Base-by-base conservation (phyloP, 1,139 yeast species). In the Wickerhamomyces sp. region DNA sequence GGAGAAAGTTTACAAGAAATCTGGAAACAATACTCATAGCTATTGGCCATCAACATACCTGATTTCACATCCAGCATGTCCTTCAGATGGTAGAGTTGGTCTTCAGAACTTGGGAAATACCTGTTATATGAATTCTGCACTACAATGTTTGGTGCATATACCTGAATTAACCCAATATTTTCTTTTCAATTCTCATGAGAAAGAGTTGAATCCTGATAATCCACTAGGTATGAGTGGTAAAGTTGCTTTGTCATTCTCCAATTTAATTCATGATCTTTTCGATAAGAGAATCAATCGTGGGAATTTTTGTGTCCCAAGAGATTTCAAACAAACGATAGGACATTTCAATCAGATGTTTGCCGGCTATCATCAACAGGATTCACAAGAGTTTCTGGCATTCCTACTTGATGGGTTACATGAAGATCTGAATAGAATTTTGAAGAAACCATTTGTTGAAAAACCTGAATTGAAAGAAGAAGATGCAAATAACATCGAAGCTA, bases 101-200 rank as follows among this genome's bases (percentile, higher is more conserved):
- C 68, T 93, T 43, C 73, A 75, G 39, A 93, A 93, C 60, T 69
- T 93, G 53, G 99, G 99, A 7, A 93, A 93, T 61, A 86, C 96
- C 0, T 93, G 99, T 63, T 93, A 90, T 63, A 93, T 93, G 98
- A 93, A 93, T 65, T 88, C 96, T 14, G 97, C 98, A 0, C 69
- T 93, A 45, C 99, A 93, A 62, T 93, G 98, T 60, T 68, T 93
- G 42, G 75, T 81, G 1, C 99, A 93, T 60, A 76, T 91, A 11
- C 96, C 96, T 0, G 97, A 90, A 62, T 67, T 93, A 37, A 79
- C 84, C 15, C 74, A 80, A 41, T 93, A 89, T 62, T 93, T 93
- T 59, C 64, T 76, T 40, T 79, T 77, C 58, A 76, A 78, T 44
- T 71, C 78, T n/a, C 86, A 72, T 60, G 72, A 74, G 53, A 65